Base-by-base conservation (phyloP, 2,329 filamentous ascomycete genomes). In the Lasiodiplodia citricola region DNA sequence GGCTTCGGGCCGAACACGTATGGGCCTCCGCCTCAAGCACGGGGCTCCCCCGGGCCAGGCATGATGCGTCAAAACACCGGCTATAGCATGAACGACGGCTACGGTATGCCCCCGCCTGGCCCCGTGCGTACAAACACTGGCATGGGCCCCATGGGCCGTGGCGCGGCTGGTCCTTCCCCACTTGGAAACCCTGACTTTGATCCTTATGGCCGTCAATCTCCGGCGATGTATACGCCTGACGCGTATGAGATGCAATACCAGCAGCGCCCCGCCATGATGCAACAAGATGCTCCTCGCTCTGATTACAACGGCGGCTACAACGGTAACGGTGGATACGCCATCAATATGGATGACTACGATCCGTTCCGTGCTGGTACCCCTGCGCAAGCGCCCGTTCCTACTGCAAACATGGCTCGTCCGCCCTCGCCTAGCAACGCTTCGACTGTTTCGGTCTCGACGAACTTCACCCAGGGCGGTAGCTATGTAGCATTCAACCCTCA, bases 21-120 rank as follows among this genome's bases (percentile, higher is more conserved):
- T 52, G 55, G 58, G 70, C 72, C 44, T 72, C 75, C 6, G 74
- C 74, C 18, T 79, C 77, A 67, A 77, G 75, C 66, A 77, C 77
- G 1, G 79, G 75, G 66, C 70, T 77, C 64, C 75, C 73, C 69
- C 74, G 74, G 44, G n/a, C 60, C 60, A 13, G 23, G 74, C 65
- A 14, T 76, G 55, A 55, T 67, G 64, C 68, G 70, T 37, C 63
- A 70, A 31, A 72, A 75, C 68, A 72, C 74, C 50, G 73, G 71
- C 68, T 70, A 71, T 70, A 71, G 73, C 71, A 64, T 64, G 44
- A 64, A 64, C 31, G 60, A 52, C 16, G 60, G 60, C 28, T 64
- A 64, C 28, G 37, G 51, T 21, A 64, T 64, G 60, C 60, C 44
- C 8, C 28, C 66, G 8, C 55, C 55, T 35, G 55, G 66, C n/a